Base-by-base conservation (phyloP, 495 filamentous ascomycete genomes). In the Delitschia confertaspora region DNA sequence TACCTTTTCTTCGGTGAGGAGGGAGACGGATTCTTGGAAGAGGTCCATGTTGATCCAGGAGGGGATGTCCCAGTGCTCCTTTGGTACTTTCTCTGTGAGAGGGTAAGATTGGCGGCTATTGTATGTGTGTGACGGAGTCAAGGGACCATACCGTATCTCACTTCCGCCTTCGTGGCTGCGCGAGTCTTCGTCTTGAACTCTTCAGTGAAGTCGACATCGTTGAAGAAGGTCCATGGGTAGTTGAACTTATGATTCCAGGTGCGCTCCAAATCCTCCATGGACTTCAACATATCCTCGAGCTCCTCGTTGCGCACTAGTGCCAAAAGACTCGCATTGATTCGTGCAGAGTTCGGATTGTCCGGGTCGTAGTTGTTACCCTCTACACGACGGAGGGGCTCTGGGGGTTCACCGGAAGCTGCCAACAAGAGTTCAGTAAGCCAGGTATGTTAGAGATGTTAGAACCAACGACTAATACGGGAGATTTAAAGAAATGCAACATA, bases 201-300 rank as follows among this genome's bases (percentile, higher is more conserved):
- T 25, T 85, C 80, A 10, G 82, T 75, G 60, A 98, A 98, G 10
- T 81, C 83, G 21, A 80, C 80, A 58, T 98, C 91, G 66, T 99
- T 99, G 70, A 99, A 88, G 65, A 99, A 96, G 33, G 87, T 95
- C 82, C 91, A 99, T 11, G 93, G 93, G 63, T 96, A 99, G 66
- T 99, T 96, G 73, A 96, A 99, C 60, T 96, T 99, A 68, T 76
- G 72, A 60, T 99, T 99, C 85, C 87, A 99, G 6, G 88, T 95
- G 47, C 85, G 66, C 65, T 99, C 93, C 38, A 96, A 70, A 60
- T 96, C 89, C 30, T 65, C 65, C 82, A 99, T 99, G 4, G 84
- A 79, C 53, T 79, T 74, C 19, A 99, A 62, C 71, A 96, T 80
- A 10, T 81, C 84, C 18, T 77, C 61, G 6, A 95, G 58, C 66